phyloP scores from a whole-genome alignment of 768 basidiomycete genomes.

The Tulasnella sp. region DNA sequence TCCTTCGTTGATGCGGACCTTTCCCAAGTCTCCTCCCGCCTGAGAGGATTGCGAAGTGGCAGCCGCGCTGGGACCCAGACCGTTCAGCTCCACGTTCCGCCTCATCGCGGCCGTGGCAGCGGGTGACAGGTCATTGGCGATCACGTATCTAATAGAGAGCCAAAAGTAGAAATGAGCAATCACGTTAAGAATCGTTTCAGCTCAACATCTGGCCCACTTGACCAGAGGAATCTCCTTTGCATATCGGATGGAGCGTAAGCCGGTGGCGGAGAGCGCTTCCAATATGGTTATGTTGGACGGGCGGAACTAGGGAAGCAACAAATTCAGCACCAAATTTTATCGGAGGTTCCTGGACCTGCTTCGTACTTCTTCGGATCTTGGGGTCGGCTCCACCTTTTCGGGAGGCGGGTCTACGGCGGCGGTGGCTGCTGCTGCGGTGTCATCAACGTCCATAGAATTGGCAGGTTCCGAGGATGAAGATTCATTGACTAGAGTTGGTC shows the following conservation, averaged over 20 bases:
- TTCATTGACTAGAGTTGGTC: neutral
- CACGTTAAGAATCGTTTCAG: slow-evolving; percentile 3
- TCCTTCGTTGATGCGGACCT: slow-evolving; percentile 81
- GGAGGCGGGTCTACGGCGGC: neutral
- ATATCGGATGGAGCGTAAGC: slow-evolving; percentile 92
- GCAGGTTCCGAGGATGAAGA: neutral
- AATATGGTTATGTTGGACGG: slow-evolving; percentile 72
- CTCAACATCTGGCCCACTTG: slow-evolving; percentile 53
- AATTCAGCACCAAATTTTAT: neutral
- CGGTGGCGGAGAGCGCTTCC: slow-evolving; percentile 94
- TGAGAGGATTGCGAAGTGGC: neutral
- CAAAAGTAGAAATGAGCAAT: slow-evolving; percentile 13
- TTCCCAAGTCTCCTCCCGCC: slow-evolving; percentile 40
- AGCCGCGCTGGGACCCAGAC: slow-evolving; percentile 44
- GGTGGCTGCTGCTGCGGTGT: neutral
- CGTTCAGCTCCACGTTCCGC: slow-evolving; percentile 80
- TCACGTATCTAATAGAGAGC: slow-evolving; percentile 61
- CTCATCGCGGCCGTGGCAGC: slow-evolving; percentile 81
- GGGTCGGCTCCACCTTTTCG: neutral
- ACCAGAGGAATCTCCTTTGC: slow-evolving; percentile 93
- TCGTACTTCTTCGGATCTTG: neutral
- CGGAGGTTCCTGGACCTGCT: neutral
- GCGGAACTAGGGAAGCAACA: slow-evolving; percentile 40
- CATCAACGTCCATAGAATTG: neutral
- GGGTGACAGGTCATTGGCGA: slow-evolving; percentile 89